Conservation (phyloP, 495 filamentous ascomycete genomes). For the Podospora australis region DNA sequence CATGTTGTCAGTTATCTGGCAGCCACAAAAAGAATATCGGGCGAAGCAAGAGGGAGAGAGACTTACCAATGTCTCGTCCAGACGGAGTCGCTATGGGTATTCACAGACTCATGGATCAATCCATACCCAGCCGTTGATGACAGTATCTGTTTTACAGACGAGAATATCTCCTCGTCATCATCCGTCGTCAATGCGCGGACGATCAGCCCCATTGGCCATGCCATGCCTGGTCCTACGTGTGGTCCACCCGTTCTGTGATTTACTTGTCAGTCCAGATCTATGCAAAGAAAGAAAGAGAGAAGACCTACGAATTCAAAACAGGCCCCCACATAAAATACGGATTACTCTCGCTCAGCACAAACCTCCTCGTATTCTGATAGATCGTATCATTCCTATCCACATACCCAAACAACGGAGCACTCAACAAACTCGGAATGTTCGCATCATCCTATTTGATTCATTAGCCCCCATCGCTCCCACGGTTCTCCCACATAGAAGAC, state of each 20-base stretch:
- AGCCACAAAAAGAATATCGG: background rate
- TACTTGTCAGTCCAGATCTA: background rate
- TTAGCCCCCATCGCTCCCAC: no score
- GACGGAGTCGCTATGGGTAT: conserved; percentile 39
- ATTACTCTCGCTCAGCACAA: conserved; percentile 42
- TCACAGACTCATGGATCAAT: conserved; percentile 56
- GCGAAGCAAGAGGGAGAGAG: background rate
- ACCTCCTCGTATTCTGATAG: conserved; percentile 46
- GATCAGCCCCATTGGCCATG: conserved; percentile 55
- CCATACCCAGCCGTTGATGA: conserved; percentile 49
- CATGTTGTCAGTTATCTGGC: background rate
- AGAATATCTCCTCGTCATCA: conserved; percentile 43
- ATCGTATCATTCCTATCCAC: conserved; percentile 34
- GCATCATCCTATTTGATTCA: conserved; percentile 52
- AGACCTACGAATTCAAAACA: conserved; percentile 34
- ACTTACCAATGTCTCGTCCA: conserved; percentile 57
- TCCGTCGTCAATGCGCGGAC: conserved; percentile 36
- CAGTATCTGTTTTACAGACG: conserved; percentile 42
- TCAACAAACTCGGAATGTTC: conserved; percentile 53
- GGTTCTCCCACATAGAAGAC: background rate
- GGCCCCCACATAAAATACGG: conserved; percentile 54
- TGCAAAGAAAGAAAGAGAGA: background rate
- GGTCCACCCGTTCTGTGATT: conserved; percentile 44
- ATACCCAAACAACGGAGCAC: conserved; percentile 48
- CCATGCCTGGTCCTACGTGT: conserved; percentile 50